These are phyloP conservation scores for Coemansia aciculifera DNA, from an alignment of 192 early-diverging fungal genomes.

Conservation along the genomic window DNA sequence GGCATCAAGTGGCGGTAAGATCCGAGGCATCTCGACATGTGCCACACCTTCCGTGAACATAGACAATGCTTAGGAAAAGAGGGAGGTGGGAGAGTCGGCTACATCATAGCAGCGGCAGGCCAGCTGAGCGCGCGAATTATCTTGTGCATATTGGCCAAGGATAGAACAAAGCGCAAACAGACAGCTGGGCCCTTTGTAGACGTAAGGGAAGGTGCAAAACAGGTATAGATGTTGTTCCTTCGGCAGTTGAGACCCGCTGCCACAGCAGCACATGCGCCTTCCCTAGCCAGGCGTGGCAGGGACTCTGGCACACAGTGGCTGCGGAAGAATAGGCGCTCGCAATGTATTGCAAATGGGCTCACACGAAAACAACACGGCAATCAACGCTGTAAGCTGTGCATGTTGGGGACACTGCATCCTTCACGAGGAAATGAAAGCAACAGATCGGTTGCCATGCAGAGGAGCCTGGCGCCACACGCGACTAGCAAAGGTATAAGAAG, in stretches of 20 bases:
- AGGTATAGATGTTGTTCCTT: neutral
- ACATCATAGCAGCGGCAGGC: neutral
- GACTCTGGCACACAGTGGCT: neutral
- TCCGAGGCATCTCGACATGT: neutral
- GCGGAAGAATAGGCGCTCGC: neutral
- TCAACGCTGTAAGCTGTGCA: neutral
- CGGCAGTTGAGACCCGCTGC: neutral
- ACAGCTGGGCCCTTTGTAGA: slow-evolving; percentile 4
- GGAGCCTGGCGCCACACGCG: neutral
- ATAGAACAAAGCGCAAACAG: neutral
- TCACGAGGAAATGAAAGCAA: neutral
- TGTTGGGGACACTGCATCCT: neutral
- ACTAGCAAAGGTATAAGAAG: neutral
- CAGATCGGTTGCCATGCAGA: neutral
- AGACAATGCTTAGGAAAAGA: neutral
- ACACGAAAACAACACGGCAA: neutral
- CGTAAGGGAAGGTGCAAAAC: neutral
- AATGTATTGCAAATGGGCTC: neutral
- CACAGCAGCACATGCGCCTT: neutral
- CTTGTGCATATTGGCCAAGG: slow-evolving; percentile 12
- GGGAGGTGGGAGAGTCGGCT: neutral
- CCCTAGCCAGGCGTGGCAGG: neutral
- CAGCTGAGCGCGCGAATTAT: slow-evolving; percentile 16
- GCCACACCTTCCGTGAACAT: neutral
- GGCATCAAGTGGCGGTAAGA: slow-evolving; percentile 2